Evolutionary conservation across 75 land plant species (phyloP).

Genomic region (Selaginella moellendorffii): DNA sequence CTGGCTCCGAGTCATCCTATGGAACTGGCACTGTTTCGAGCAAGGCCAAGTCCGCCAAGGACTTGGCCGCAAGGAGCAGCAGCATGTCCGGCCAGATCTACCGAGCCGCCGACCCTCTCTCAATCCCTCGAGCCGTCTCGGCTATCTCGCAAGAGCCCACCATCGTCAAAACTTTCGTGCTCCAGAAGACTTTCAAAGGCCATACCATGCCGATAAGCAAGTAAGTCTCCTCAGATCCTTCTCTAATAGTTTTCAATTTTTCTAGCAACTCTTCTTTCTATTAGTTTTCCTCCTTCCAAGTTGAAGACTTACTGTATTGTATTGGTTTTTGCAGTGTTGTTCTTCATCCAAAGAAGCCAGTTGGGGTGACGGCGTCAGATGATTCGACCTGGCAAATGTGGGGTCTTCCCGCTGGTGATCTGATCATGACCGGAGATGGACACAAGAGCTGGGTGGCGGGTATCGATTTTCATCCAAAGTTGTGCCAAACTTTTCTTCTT

Average conservation of each 20-base stretch:
- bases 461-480: slow-evolving; percentile 29
- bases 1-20: not conserved
- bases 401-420: slow-evolving; percentile 31
- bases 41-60: not conserved
- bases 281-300: no score
- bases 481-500: not conserved
- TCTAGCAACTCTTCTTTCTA: no score
- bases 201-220: slow-evolving; percentile 34
- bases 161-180: slow-evolving; percentile 13
- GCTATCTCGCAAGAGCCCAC: slow-evolving; percentile 10
- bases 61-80: not conserved
- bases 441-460: slow-evolving; percentile 35
- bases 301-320: no score
- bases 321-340: slow-evolving; percentile 22
- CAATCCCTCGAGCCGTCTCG: not conserved
- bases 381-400: slow-evolving; percentile 34
- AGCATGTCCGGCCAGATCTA: not conserved
- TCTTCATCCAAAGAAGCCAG: slow-evolving; percentile 28
- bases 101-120: not conserved
- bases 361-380: slow-evolving; percentile 30
- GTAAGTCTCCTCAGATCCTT: slow-evolving; percentile 7
- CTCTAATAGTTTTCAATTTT: no score
- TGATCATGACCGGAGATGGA: slow-evolving; percentile 33
- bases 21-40: not conserved
- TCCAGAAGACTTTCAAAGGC: slow-evolving; percentile 24